phyloP scores from a whole-genome alignment of 2,329 filamentous ascomycete species.

The Alternaria hordeiaustralica region DNA sequence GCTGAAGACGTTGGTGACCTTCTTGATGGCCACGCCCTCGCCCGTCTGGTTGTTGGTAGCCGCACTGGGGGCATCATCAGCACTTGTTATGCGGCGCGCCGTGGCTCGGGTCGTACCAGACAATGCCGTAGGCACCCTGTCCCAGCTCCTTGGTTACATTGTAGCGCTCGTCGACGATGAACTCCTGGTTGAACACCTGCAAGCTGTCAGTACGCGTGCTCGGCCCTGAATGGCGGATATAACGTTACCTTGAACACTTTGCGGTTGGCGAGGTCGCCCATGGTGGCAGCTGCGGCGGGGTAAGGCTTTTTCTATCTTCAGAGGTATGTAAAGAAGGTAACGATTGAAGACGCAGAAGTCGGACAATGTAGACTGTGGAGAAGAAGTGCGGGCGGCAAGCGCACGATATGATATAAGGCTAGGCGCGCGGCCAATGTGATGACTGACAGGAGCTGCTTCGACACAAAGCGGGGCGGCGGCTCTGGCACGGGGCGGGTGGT shows the following conservation, averaged over 20 bases:
- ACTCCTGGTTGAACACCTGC: conserved; percentile 93
- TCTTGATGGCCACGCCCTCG: conserved; percentile 98
- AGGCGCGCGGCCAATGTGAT: conserved; percentile 40
- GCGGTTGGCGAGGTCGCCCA: conserved; percentile 71
- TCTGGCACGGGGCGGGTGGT: conserved; percentile 24
- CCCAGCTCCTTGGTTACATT: conserved; percentile 98
- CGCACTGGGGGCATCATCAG: conserved; percentile 65
- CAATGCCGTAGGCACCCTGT: conserved; percentile 97
- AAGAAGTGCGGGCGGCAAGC: conserved; percentile 22
- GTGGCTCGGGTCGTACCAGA: conserved; percentile 71
- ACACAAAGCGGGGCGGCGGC: conserved; percentile 28
- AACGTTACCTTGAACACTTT: conserved; percentile 60
- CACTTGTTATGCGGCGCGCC: conserved; percentile 4
- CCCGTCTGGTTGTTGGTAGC: conserved; percentile 89
- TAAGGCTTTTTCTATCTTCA: conserved; percentile 13
- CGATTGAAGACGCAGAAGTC: neutral
- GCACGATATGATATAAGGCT: conserved; percentile 32
- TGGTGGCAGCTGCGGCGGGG: conserved; percentile 39
- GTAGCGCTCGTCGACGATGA: conserved; percentile 97
- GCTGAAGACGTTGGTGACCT: conserved; percentile 99
- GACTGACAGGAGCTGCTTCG: conserved; percentile 21
- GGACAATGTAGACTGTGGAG: conserved; percentile 8
- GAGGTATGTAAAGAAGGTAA: too few species aligned
- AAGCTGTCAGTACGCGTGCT: conserved; percentile 1
- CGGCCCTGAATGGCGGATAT: neutral